A percentile compares a stretch with the other conserved stretches of the same genome.
Conservation (phyloP, 768 basidiomycete genomes). For the Rhodotorula diobovata region DNA sequence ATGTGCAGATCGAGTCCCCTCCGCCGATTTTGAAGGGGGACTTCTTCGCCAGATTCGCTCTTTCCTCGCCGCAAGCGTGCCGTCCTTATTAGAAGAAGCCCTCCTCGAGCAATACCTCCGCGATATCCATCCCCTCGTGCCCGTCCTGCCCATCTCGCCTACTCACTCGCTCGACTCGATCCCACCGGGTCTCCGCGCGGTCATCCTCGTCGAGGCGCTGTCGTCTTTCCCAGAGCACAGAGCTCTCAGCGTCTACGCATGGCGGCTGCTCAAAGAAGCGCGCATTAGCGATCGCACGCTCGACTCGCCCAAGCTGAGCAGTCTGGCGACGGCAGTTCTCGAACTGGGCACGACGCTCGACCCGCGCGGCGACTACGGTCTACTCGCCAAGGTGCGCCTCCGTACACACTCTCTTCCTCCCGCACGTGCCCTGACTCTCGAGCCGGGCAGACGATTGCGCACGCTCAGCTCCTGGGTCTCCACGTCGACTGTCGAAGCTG, state of each 20-base stretch:
- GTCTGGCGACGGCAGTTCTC: conserved; percentile 21
- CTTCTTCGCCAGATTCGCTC: conserved; percentile 11
- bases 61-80: neutral
- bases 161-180: neutral
- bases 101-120: conserved; percentile 11
- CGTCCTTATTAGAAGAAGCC: neutral
- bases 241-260: neutral
- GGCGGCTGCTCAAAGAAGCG: conserved; percentile 11
- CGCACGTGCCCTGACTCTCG: neutral
- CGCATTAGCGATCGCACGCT: conserved; percentile 9
- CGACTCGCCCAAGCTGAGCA: conserved; percentile 4
- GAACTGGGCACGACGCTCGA: conserved; percentile 26
- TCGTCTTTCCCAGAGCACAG: neutral
- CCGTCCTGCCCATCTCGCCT: neutral
- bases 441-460: conserved; percentile 26
- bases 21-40: neutral
- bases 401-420: too few species aligned
- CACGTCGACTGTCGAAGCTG: conserved; percentile 23
- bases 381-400: conserved; percentile 31
- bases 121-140: neutral
- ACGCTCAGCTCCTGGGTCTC: conserved; percentile 32
- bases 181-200: conserved; percentile 3
- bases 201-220: conserved; percentile 16
- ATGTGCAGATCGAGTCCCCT: neutral
- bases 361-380: conserved; percentile 21